A percentile compares a stretch with the other conserved stretches of the same genome.
phyloP scores from a whole-genome alignment of 2,329 filamentous ascomycete species.

The Gnomoniopsis sp. region DNA sequence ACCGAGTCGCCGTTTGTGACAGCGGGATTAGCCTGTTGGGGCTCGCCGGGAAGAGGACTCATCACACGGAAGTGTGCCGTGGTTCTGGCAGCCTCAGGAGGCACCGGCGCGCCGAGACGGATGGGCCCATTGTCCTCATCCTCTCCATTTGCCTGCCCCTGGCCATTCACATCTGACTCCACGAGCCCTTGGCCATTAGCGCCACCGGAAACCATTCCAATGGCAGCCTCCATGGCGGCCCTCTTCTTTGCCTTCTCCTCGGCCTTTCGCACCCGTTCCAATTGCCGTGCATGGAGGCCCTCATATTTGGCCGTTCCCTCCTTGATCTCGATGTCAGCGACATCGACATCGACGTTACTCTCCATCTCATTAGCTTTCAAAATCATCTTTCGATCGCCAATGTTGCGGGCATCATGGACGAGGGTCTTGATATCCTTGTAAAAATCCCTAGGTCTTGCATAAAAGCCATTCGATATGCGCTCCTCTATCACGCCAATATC shows the following conservation, averaged over 20 bases:
- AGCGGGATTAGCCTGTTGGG: conserved; percentile 36
- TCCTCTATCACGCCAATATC: conserved; percentile 93
- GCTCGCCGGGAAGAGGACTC: conserved; percentile 59
- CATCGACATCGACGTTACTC: conserved; percentile 91
- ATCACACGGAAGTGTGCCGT: conserved; percentile 53
- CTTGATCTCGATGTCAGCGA: conserved; percentile 70
- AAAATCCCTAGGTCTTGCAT: conserved; percentile 87
- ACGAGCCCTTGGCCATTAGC: neutral
- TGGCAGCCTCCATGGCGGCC: conserved; percentile 55
- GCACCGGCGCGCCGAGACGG: conserved; percentile 62
- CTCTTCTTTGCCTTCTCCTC: conserved; percentile 62
- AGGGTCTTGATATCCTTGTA: conserved; percentile 81
- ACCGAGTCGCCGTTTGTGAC: conserved; percentile 56
- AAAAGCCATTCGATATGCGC: conserved; percentile 94
- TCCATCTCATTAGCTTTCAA: conserved; percentile 89
- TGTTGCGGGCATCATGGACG: conserved; percentile 77
- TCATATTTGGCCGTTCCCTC: conserved; percentile 43
- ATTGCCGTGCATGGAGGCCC: conserved; percentile 66
- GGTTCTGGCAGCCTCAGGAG: conserved; percentile 45
- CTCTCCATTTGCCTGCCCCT: conserved; percentile 37
- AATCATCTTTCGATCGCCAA: conserved; percentile 77
- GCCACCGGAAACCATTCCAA: conserved; percentile 40
- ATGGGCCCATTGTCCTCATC: conserved; percentile 39
- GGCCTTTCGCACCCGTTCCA: conserved; percentile 58
- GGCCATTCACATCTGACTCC: conserved; percentile 46